Evolutionary conservation across 1,139 yeast genomes (phyloP), one percentile per base, ranked within the genome.

Genomic region (Taphrina wiesneri): DNA sequence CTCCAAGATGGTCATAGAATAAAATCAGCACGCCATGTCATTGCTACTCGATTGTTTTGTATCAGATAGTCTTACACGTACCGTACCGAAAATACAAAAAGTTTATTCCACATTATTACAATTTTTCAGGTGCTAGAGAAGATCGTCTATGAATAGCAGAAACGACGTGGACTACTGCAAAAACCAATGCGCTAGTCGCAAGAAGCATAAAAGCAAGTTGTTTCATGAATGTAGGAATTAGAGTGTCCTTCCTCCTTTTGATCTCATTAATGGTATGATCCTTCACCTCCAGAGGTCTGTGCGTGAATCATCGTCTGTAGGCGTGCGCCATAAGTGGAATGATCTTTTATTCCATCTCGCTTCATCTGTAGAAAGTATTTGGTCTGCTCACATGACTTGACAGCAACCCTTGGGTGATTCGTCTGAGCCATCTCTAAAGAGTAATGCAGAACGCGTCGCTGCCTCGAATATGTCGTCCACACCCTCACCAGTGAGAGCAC

Each of bases 401-500:
- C 74, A 72, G 67, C 74, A 72, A 11, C 67, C 63, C 13, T 72
- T 49, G 4, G 71, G 64, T 26, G 71, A 61, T 21, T 69, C 68
- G 19, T 54, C 60, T 5, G 60, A 53, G 7, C 34, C 60, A n/a
- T 62, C 65, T 60, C 72, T 49, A 57, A 72, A 72, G 54, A 75
- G 70, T 63, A 87, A 80, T 34, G 88, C 85, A 66, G 74, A 71
- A 28, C 73, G 63, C 23, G 73, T 72, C 11, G 74, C 74, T 25
- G 72, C 71, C 46, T 72, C 73, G 51, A 72, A 71, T 30, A 72
- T 71, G 43, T 69, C 72, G 57, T 72, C 73, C 47, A 72, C 73
- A 17, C 71, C 70, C 47, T 72, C 74, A 28, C 95, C 95, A 68
- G 90, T 86, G 80, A 90, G 85, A 45, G 97, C 97, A 59, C 97